Percentiles rank a stretch among this genome's conserved stretches.
These are phyloP conservation scores for Populus nigra DNA, from an alignment of 345 rosid species.

Conservation along the genomic window DNA sequence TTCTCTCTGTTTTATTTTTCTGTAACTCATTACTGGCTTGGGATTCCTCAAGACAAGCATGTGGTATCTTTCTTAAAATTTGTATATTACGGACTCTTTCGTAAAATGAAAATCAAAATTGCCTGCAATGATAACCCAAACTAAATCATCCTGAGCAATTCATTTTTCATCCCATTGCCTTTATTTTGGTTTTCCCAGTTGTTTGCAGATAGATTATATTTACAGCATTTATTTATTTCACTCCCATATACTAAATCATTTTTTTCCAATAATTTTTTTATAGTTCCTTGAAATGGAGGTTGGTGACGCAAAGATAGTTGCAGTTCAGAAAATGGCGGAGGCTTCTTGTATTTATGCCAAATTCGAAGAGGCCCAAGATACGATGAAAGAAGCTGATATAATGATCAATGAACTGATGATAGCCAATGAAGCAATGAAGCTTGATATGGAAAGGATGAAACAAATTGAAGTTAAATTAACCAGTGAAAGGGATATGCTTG, in stretches of 20 bases:
- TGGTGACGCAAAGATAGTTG: slow-evolving; percentile 59
- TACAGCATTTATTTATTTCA: neutral
- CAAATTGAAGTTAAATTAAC: slow-evolving; percentile 38
- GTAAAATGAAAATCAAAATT: neutral
- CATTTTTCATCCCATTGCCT: neutral
- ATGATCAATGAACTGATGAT: slow-evolving; percentile 71
- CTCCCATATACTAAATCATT: neutral
- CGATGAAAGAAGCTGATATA: slow-evolving; percentile 81
- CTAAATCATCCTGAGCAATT: neutral
- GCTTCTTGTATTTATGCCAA: slow-evolving; percentile 65
- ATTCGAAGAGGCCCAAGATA: slow-evolving; percentile 86
- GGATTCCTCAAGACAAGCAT: neutral
- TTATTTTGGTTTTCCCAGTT: neutral
- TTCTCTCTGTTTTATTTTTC: neutral
- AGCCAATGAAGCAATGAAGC: slow-evolving; percentile 74
- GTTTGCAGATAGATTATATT: neutral
- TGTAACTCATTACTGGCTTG: neutral
- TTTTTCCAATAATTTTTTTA: slow-evolving; percentile 14
- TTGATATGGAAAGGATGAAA: slow-evolving; percentile 56
- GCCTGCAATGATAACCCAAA: neutral
- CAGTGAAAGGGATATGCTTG: slow-evolving; percentile 54
- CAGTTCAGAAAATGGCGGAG: slow-evolving; percentile 62
- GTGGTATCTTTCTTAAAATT: neutral
- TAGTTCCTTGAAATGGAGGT: slow-evolving; percentile 78
- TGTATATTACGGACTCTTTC: neutral